These are phyloP conservation scores for Pestalotiopsis sp. DNA, from an alignment of 2,329 filamentous ascomycete species.

Conservation along the genomic window DNA sequence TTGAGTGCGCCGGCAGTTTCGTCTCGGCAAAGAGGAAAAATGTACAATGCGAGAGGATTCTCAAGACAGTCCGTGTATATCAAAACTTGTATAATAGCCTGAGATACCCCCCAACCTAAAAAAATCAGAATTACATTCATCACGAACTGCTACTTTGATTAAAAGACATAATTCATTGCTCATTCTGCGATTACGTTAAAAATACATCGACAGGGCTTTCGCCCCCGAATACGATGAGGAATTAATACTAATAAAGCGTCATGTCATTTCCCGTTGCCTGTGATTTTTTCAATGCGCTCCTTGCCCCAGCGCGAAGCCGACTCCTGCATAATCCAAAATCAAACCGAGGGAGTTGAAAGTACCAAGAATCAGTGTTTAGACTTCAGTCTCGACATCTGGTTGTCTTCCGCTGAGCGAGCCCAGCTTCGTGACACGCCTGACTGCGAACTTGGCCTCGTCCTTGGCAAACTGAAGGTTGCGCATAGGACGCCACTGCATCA, in stretches of 20 bases:
- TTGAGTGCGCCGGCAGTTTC: background rate
- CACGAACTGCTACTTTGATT: background rate
- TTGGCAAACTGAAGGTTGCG: constrained; percentile 85
- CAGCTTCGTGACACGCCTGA: constrained; percentile 74
- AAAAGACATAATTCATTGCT: background rate
- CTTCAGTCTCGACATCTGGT: constrained; percentile 84
- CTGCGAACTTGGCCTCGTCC: constrained; percentile 78
- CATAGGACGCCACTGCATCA: constrained; percentile 96
- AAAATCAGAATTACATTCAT: no score
- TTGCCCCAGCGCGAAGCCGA: background rate
- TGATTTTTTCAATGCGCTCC: background rate
- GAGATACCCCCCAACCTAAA: no score
- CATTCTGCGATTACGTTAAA: background rate
- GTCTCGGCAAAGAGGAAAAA: background rate
- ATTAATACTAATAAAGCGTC: background rate
- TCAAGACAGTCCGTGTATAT: no score
- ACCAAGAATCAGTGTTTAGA: constrained; percentile 29
- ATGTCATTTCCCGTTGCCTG: constrained; percentile 5
- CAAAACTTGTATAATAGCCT: no score
- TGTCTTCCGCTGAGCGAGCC: constrained; percentile 77
- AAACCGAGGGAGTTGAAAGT: background rate
- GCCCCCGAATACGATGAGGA: background rate
- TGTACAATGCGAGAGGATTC: background rate
- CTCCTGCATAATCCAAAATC: background rate
- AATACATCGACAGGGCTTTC: background rate